phyloP scores from a whole-genome alignment of 768 basidiomycete species.

The Russula lepida region DNA sequence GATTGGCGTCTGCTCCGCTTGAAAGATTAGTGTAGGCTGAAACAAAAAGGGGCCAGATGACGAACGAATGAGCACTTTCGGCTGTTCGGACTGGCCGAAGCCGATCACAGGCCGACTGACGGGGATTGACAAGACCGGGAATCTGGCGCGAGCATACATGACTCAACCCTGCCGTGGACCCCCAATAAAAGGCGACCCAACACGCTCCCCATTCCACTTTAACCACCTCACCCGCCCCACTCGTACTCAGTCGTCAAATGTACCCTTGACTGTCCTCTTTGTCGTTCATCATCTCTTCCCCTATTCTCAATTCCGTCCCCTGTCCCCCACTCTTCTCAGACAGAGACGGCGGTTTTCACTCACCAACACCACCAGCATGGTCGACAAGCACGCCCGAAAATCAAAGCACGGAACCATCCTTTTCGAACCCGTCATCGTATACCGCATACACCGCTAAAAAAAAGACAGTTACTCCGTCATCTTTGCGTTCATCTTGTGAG shows the following conservation, averaged over 20 bases:
- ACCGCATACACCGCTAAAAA: conserved; percentile 67
- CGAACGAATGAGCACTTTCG: conserved; percentile 14
- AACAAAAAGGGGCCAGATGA: background rate
- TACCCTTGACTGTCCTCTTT: conserved; percentile 29
- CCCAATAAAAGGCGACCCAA: conserved; percentile 16
- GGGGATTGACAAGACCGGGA: background rate
- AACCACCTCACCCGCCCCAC: conserved; percentile 26
- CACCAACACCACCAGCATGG: conserved; percentile 50
- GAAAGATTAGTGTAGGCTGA: background rate
- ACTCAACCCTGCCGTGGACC: background rate
- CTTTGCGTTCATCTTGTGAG: conserved; percentile 18
- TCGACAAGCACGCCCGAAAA: conserved; percentile 73
- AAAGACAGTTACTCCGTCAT: background rate
- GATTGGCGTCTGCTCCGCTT: conserved; percentile 2
- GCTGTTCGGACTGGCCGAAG: conserved; percentile 14
- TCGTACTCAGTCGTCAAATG: conserved; percentile 27
- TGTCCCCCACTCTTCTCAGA: conserved; percentile 6
- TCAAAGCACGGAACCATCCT: conserved; percentile 81
- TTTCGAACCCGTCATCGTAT: conserved; percentile 81
- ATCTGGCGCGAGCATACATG: background rate
- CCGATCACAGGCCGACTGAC: conserved; percentile 13
- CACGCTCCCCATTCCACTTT: conserved; percentile 31
- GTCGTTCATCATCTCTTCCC: conserved; percentile 18
- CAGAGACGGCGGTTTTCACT: conserved; percentile 25
- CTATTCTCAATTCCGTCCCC: conserved; percentile 21